These are phyloP conservation scores for Suillus fuscotomentosus DNA, from an alignment of 768 basidiomycete species.

Conservation along the genomic window DNA sequence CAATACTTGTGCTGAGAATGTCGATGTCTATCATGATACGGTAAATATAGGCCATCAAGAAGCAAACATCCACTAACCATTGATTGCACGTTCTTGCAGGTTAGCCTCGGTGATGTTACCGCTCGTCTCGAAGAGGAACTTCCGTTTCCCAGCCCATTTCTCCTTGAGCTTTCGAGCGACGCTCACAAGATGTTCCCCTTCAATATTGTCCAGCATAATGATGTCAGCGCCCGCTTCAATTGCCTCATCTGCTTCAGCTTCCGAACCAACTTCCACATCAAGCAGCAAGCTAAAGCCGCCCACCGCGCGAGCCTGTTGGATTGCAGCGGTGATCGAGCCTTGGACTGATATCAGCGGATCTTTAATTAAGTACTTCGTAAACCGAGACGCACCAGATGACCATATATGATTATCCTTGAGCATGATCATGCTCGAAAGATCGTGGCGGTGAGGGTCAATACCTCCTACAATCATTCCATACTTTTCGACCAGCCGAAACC, in stretches of 20 bases:
- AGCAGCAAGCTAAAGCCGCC: conserved; percentile 91
- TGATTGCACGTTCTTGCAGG: conserved; percentile 73
- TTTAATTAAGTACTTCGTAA: not conserved
- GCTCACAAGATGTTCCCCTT: conserved; percentile 65
- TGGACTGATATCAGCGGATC: conserved; percentile 9
- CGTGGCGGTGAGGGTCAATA: conserved; percentile 92
- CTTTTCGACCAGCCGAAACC: conserved; percentile 96
- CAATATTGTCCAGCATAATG: conserved; percentile 94
- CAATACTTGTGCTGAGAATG: conserved; percentile 86
- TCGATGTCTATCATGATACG: conserved; percentile 72
- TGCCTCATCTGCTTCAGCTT: conserved; percentile 94
- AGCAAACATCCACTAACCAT: conserved; percentile 52
- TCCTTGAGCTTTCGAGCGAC: conserved; percentile 72
- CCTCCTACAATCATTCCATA: conserved; percentile 99
- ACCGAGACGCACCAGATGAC: conserved; percentile 70
- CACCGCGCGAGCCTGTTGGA: conserved; percentile 80
- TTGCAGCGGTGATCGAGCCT: conserved; percentile 91
- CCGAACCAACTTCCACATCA: conserved; percentile 89
- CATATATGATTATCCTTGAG: conserved; percentile 99
- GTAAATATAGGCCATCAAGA: not conserved
- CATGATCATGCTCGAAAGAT: conserved; percentile 99
- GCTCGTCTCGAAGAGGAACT: conserved; percentile 90
- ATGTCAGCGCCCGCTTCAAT: conserved; percentile 94
- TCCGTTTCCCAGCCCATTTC: conserved; percentile 77
- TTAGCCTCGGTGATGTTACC: conserved; percentile 93